phyloP scores from a whole-genome alignment of 83 land plant genomes.

The Thuja plicata region DNA sequence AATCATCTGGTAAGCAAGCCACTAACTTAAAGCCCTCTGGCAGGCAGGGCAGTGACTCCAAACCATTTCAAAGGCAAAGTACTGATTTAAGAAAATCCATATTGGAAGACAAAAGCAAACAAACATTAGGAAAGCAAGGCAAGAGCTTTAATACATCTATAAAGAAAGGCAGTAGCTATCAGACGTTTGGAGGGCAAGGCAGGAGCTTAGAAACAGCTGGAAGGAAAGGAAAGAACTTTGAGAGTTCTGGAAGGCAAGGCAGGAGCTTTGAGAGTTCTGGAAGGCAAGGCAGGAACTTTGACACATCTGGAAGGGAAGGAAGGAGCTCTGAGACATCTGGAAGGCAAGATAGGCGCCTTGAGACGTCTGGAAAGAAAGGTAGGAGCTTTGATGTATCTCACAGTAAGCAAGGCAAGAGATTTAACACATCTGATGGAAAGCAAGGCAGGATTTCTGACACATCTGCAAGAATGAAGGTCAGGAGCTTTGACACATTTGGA shows the following conservation, averaged over 20 bases:
- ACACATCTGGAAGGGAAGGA: not conserved
- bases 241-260: not conserved
- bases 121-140: not conserved
- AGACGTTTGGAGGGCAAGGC: not conserved
- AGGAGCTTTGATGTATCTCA: not conserved
- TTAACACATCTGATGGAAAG: not conserved
- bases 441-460: constrained; percentile 6
- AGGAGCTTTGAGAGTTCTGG: not conserved
- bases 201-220: not conserved
- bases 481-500: not conserved
- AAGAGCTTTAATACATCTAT: not conserved
- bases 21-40: not conserved
- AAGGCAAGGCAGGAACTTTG: not conserved
- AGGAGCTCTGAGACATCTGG: not conserved
- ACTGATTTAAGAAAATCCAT: not conserved
- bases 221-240: not conserved
- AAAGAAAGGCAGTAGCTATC: not conserved
- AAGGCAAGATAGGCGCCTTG: not conserved
- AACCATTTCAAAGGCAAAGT: not conserved
- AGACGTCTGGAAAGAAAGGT: not conserved
- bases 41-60: not conserved
- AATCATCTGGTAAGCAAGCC: not conserved
- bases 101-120: not conserved
- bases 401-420: not conserved
- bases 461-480: not conserved